Conservation (phyloP, 2,329 filamentous ascomycete species). For the Penicillium sp. region DNA sequence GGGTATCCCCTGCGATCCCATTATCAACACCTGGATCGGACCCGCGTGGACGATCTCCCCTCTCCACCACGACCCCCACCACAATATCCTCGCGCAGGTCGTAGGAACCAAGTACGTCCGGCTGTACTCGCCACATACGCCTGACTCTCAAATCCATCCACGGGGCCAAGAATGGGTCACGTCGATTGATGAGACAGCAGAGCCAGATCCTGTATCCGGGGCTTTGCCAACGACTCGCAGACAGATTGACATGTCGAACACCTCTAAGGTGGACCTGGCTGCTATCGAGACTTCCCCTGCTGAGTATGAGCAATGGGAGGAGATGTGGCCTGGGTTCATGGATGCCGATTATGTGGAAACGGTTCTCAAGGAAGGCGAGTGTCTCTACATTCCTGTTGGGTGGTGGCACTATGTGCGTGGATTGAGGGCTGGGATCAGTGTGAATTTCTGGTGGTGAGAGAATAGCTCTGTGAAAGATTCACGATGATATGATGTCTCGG, state of each 20-base stretch:
- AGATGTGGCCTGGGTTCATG: slow-evolving; percentile 55
- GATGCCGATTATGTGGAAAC: slow-evolving; percentile 68
- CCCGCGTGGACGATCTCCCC: slow-evolving; percentile 85
- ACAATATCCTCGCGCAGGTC: slow-evolving; percentile 87
- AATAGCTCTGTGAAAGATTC: background rate
- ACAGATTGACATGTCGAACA: slow-evolving; percentile 84
- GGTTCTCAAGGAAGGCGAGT: slow-evolving; percentile 76
- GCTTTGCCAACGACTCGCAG: slow-evolving; percentile 13
- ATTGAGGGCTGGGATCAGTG: slow-evolving; percentile 82
- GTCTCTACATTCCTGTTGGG: slow-evolving; percentile 82
- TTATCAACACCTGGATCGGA: slow-evolving; percentile 91
- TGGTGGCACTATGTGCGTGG: slow-evolving; percentile 99
- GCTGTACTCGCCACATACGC: slow-evolving; percentile 70
- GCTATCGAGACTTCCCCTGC: slow-evolving; percentile 57
- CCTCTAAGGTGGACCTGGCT: slow-evolving; percentile 74
- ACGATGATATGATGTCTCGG: background rate
- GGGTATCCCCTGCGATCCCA: slow-evolving; percentile 49
- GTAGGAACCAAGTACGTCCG: slow-evolving; percentile 91
- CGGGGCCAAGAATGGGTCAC: slow-evolving; percentile 38
- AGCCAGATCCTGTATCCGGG: slow-evolving; percentile 1
- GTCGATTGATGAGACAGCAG: slow-evolving; percentile 10
- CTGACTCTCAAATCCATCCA: slow-evolving; percentile 43
- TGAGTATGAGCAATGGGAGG: slow-evolving; percentile 43
- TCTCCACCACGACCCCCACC: slow-evolving; percentile 88
- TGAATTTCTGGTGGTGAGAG: slow-evolving; percentile 85